Conservation (phyloP, 441 rosid species). For the Jatropha podagrica region DNA sequence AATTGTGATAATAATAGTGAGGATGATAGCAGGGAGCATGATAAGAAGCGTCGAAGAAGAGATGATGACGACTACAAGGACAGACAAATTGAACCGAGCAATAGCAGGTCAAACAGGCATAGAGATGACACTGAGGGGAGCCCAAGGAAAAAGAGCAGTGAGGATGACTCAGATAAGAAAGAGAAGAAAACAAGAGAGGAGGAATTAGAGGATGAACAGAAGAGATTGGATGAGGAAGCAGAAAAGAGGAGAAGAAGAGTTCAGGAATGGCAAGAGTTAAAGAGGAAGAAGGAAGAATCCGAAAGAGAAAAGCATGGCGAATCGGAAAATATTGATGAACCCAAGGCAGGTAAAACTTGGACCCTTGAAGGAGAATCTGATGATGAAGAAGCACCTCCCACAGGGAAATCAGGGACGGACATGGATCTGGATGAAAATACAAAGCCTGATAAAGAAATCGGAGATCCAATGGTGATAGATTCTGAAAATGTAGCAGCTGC, state of each 20-base stretch:
- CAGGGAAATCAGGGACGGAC: slow-evolving; percentile 40
- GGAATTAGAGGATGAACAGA: slow-evolving; percentile 72
- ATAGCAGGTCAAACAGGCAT: slow-evolving; percentile 51
- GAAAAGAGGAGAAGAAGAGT: slow-evolving; percentile 96
- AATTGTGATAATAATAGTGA: slow-evolving; percentile 38
- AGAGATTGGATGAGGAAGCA: slow-evolving; percentile 75
- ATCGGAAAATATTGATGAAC: slow-evolving; percentile 39
- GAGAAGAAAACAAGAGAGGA: slow-evolving; percentile 60
- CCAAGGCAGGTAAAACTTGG: slow-evolving; percentile 78
- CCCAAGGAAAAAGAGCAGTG: slow-evolving; percentile 42
- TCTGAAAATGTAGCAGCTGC: slow-evolving; percentile 35
- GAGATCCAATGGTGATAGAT: slow-evolving; percentile 52
- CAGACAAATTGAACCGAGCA: slow-evolving; percentile 49
- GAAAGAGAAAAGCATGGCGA: slow-evolving; percentile 59
- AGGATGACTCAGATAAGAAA: slow-evolving; percentile 49
- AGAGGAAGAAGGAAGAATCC: slow-evolving; percentile 80
- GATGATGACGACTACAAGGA: slow-evolving; percentile 49
- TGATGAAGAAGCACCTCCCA: slow-evolving; percentile 68
- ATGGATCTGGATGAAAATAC: slow-evolving; percentile 57
- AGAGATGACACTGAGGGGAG: slow-evolving; percentile 51
- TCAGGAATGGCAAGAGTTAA: slow-evolving; percentile 95
- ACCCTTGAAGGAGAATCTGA: slow-evolving; percentile 87
- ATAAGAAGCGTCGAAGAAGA: slow-evolving; percentile 46
- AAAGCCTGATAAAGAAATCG: slow-evolving; percentile 42
- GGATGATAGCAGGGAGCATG: slow-evolving; percentile 40